Percentiles rank a stretch among this genome's conserved stretches.
Conservation (phyloP, 495 filamentous ascomycete genomes). For the Staphylotrichum tortipilum region DNA sequence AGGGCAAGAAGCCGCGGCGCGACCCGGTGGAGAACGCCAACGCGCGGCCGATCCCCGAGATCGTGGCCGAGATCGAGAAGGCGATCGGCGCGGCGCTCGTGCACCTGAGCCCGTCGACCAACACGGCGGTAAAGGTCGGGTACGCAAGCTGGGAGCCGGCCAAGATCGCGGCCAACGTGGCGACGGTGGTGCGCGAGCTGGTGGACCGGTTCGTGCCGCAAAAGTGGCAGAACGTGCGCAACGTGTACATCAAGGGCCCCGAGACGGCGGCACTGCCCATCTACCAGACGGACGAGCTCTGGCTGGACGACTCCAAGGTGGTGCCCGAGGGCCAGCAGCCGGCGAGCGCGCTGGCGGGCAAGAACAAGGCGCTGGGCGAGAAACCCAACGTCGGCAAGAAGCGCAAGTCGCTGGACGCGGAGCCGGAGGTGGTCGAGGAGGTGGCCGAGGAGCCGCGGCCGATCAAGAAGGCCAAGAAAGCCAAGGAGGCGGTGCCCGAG, state of each 20-base stretch:
- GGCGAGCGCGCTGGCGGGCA: constrained; percentile 31
- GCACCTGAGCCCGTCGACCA: constrained; percentile 24
- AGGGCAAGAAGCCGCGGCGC: constrained; percentile 37
- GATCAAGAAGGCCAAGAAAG: constrained; percentile 40
- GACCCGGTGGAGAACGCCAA: constrained; percentile 29
- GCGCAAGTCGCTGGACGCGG: constrained; percentile 44
- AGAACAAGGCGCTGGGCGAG: constrained; percentile 37
- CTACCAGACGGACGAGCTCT: constrained; percentile 85
- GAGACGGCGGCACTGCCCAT: constrained; percentile 80
- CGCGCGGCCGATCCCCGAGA: constrained; percentile 37
- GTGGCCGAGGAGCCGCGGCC: constrained; percentile 36
- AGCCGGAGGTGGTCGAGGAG: constrained; percentile 35
- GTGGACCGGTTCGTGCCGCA: constrained; percentile 70
- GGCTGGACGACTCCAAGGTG: constrained; percentile 74
- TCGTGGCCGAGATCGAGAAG: constrained; percentile 64
- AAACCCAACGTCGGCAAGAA: constrained; percentile 58
- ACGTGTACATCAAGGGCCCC: constrained; percentile 80
- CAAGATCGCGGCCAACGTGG: constrained; percentile 70
- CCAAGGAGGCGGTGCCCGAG: constrained; percentile 37
- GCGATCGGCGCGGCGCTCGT: constrained; percentile 63
- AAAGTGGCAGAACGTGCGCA: constrained; percentile 75
- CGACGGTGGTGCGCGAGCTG: constrained; percentile 57
- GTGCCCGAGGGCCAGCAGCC: constrained; percentile 51
- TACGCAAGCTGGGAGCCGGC: constrained; percentile 62
- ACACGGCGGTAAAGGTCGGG: constrained; percentile 53